Percentiles rank a stretch among this genome's conserved stretches.
Conservation (phyloP, 768 basidiomycete genomes). For the Psilocybe tampanensis region DNA sequence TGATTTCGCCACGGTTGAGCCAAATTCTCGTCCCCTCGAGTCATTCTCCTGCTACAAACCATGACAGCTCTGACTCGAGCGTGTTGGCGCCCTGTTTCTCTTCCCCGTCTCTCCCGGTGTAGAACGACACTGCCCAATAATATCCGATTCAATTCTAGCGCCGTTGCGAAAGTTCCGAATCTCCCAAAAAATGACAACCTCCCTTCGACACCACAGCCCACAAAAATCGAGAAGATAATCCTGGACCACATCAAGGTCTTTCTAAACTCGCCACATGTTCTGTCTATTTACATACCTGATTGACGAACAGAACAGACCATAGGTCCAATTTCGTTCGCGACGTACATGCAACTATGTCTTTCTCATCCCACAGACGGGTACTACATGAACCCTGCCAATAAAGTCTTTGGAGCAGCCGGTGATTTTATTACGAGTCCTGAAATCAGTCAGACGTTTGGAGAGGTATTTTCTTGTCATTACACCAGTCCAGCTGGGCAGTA, state of each 20-base stretch:
- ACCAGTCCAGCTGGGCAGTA: constrained; percentile 34
- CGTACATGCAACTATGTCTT: constrained; percentile 92
- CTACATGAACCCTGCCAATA: constrained; percentile 75
- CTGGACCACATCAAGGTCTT: constrained; percentile 72
- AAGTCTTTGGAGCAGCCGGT: constrained; percentile 83
- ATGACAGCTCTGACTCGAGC: constrained; percentile 21
- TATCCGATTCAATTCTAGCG: constrained; percentile 6
- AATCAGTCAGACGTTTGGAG: constrained; percentile 95
- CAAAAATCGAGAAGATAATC: constrained; percentile 65
- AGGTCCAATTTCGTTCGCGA: constrained; percentile 86
- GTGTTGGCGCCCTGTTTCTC: neutral
- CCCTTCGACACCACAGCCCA: constrained; percentile 21
- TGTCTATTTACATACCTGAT: neutral
- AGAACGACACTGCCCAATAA: neutral
- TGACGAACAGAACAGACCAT: constrained; percentile 56
- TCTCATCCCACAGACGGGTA: constrained; percentile 91
- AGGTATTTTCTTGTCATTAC: constrained; percentile 55
- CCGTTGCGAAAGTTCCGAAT: neutral
- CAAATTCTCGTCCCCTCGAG: neutral
- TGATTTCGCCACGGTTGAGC: neutral
- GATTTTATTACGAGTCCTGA: constrained; percentile 98
- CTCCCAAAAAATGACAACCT: neutral
- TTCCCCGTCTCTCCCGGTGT: neutral
- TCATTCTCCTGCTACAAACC: too few species aligned
- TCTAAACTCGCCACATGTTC: neutral